Conservation (phyloP, 805 yeast genomes). For the Priceomyces medius region DNA sequence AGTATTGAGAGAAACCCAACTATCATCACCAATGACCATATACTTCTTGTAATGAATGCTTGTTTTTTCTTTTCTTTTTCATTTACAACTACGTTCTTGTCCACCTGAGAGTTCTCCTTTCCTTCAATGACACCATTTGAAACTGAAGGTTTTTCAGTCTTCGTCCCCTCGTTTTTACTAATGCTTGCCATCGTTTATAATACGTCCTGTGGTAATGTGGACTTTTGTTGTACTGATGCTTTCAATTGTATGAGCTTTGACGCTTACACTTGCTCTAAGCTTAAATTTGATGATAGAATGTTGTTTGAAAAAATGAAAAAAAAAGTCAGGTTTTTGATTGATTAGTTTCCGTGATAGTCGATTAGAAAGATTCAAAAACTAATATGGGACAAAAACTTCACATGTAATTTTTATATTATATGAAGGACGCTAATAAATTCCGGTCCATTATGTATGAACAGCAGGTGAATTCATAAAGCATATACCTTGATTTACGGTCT, state of each 20-base stretch:
- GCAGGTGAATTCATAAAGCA: not conserved
- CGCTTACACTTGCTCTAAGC: not conserved
- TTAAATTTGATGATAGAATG: not conserved
- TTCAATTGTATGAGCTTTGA: not conserved
- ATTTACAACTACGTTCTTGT: conserved; percentile 17
- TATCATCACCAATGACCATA: conserved; percentile 94
- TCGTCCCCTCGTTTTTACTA: not conserved
- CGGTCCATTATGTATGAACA: not conserved
- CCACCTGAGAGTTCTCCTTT: not conserved
- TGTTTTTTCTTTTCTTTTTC: conserved; percentile 69
- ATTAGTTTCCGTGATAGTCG: not conserved
- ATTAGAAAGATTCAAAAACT: not conserved
- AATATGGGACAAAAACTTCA: not conserved
- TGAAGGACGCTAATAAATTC: not conserved
- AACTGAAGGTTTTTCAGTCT: not conserved
- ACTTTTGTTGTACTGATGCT: not conserved
- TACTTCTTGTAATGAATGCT: conserved; percentile 81
- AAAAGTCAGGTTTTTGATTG: not conserved
- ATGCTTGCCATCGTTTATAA: conserved; percentile 2
- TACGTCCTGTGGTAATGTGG: not conserved
- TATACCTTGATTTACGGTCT: not conserved
- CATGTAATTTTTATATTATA: not conserved
- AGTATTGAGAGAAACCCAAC: conserved; percentile 64
- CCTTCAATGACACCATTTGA: not conserved
- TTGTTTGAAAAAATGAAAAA: not conserved